Evolutionary conservation across 805 yeast genomes (phyloP), one percentile per base, ranked within the genome.

Genomic region (Metschnikowia bowlesiae): DNA sequence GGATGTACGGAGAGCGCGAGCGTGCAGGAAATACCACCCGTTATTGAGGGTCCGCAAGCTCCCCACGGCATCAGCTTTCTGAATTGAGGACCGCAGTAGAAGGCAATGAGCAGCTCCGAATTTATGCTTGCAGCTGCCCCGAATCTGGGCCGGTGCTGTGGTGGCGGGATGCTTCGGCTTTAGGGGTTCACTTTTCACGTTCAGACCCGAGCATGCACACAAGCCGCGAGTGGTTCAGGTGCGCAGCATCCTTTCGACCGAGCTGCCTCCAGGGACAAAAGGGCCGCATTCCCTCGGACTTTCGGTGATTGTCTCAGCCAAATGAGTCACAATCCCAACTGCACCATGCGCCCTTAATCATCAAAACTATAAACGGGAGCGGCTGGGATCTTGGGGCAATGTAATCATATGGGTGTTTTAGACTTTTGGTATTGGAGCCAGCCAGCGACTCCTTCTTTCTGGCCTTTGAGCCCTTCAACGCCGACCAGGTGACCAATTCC

Each of bases 1-100:
- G 52, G 54, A 50, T 53, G 46, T 44, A 34, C 53, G 53, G 48
- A 39, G 42, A 32, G 34, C 53, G 35, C 47, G 39, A 40, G 39
- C 42, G 45, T 49, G 51, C 51, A 51, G 55, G 47, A 22, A 13
- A 8, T 39, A 28, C 33, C 47, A 44, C 40, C 3, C 29, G 9
- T 28, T 14, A n/a, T 18, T n/a, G 9, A 32, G 38, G 45, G 41
- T 34, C 31, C 5, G 34, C 39, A 36, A 16, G 6, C 22, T 36
- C 16, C 22, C 22, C 22, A 22, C 22, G 22, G 22, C 22, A 3
- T 22, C 5, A 22, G 22, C 22, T 4, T 4, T 22, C 4, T 4
- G 22, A 5, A 22, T 22, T 22, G 22, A 22, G 22, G 1, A 4
- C 22, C 22, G 22, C 22, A 4, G 5, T 22, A 22, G 22, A 22